Base-by-base conservation (phyloP, 23 red algal species). In the Chondrus crispus region DNA sequence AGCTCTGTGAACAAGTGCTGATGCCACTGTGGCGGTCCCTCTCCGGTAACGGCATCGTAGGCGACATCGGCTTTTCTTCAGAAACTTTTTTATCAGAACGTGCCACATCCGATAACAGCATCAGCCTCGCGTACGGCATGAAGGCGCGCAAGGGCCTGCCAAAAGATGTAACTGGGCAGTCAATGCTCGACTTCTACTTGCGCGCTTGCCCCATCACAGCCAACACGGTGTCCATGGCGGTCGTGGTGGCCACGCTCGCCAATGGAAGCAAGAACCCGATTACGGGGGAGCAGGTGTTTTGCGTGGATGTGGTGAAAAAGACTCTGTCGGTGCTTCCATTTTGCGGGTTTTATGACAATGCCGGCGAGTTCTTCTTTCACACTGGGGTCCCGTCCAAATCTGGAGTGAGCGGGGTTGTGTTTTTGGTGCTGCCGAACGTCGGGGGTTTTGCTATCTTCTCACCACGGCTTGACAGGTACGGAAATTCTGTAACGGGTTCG, bases 311-410 rank as follows among this genome's bases (percentile, higher is more conserved):
- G 11, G 77, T 82, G 52, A 91, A 81, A 74, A 91, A 68, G 55
- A 51, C 54, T 9, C 73, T 91, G 20, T 91, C 87, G 5, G 77
- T 80, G 12, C 52, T 91, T 22, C 80, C 72, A 47, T 62, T 91
- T 20, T 91, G 87, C 3, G 87, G 87, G 5, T 81, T 91, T 44
- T 91, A 91, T 37, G 87, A 91, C 41, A 72, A 80, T 20, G 71
- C 87, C 36, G 87, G 87, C 33, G 87, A 91, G 33, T 91, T 91
- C 14, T 91, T 91, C 55, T 91, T 91, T 37, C 70, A 82, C 46
- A 91, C 87, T 33, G 87, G 87, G 6, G 54, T 91, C 19, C 87
- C 87, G 3, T 63, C 71, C n/a, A 91, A 91, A 33, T 91, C 87
- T 2, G 87, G 87, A 10, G 87, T 91, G 12, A 91, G 87, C 24